These are phyloP conservation scores for Eucalyptus regnans DNA, from an alignment of 345 rosid species.

Conservation along the genomic window DNA sequence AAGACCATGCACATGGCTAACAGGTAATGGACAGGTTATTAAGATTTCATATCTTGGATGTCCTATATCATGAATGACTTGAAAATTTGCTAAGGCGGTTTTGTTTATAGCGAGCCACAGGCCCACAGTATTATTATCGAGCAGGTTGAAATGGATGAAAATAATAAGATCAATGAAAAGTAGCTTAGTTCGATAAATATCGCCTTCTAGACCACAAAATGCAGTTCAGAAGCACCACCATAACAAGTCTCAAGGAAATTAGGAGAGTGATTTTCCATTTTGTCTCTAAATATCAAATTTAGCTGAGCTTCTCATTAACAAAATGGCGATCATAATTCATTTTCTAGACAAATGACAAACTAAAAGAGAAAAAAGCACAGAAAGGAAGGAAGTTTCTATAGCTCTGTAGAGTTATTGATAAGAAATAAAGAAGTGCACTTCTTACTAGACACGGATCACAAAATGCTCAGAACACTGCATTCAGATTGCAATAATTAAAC, in stretches of 20 bases:
- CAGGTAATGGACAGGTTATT: background rate
- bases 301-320: background rate
- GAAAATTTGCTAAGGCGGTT: background rate
- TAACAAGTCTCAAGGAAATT: background rate
- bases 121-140: background rate
- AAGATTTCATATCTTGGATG: background rate
- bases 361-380: background rate
- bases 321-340: background rate
- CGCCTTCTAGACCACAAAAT: background rate
- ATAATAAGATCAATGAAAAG: background rate
- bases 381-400: background rate
- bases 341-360: background rate
- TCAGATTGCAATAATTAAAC: background rate
- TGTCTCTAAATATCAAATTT: background rate
- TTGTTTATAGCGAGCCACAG: background rate
- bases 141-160: background rate
- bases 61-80: background rate
- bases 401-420: background rate
- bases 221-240: background rate
- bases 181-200: background rate
- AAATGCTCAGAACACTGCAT: background rate
- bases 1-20: background rate
- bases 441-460: background rate
- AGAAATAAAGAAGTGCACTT: background rate
- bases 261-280: background rate